Base-by-base conservation (phyloP, 208 protist genomes). In the Acanthamoeba royreba region DNA sequence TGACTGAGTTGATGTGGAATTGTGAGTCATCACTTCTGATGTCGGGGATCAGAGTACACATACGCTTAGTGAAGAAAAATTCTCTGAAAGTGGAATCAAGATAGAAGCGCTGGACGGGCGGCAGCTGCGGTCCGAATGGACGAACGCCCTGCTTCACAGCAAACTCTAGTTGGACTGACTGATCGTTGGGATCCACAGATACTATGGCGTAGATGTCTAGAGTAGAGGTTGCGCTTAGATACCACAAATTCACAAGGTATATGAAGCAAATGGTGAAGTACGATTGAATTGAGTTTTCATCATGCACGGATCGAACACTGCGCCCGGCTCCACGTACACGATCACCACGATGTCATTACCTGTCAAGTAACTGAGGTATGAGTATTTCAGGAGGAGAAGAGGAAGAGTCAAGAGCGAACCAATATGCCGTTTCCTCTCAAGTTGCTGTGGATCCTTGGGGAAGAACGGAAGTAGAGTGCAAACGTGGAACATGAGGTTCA, bases 331-430 rank as follows among this genome's bases (percentile, higher is more conserved):
- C 33, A 93, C 38, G 22, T n/a, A 93, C 25, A 93, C 91, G 17
- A 93, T 33, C 22, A 93, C 91, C 22, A 93, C 91, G 91, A 93
- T 93, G 79, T 93, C 91, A 40, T 93, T 93, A 0, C 91, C 83
- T 74, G 46, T 4, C 22, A 55, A n/a, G 0, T 85, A 2, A 7
- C 28, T 9, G 13, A 9, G 49, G 49, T 72, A 40, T 4, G 61
- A 72, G 9, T 69, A 31, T 42, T 19, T 43, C 4, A 15, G 63
- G 1, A 31, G 1, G 22, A 19, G 0, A 43, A 31, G 28, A 74
- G 5, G 28, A 35, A 38, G 15, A 35, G 58, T 17, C 15, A 35
- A 1, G 7, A 35, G 31, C 13, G 2, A 66, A 81, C 72, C 87
- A 22, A 92, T 79, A 33, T 92, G 87, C 11, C 87, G 87, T 33